Conservation (phyloP, 805 yeast species). For the Sugiyamaella boreocaroliniensis region DNA sequence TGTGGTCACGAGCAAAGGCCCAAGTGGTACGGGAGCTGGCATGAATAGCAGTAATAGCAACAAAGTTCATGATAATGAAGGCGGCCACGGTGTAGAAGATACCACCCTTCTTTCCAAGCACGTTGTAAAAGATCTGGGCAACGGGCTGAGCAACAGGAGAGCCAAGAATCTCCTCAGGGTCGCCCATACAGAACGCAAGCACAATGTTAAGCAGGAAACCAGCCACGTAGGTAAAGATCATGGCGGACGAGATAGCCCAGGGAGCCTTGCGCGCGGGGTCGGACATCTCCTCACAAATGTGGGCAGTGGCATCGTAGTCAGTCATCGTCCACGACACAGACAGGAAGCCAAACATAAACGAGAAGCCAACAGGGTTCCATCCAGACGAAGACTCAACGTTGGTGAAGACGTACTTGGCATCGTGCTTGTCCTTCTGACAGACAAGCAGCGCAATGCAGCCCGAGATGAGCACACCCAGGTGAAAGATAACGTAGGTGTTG, state of each 20-base stretch:
- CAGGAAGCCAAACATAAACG: slow-evolving; percentile 71
- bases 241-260: slow-evolving; percentile 61
- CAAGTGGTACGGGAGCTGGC: slow-evolving; percentile 76
- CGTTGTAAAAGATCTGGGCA: slow-evolving; percentile 62
- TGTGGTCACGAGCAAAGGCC: slow-evolving; percentile 78
- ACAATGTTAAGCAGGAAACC: slow-evolving; percentile 72
- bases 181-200: slow-evolving; percentile 64
- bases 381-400: slow-evolving; percentile 18
- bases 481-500: slow-evolving; percentile 19
- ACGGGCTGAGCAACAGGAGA: slow-evolving; percentile 76
- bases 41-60: slow-evolving; percentile 68
- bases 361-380: slow-evolving; percentile 67
- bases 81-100: slow-evolving; percentile 39
- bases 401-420: slow-evolving; percentile 29
- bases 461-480: slow-evolving; percentile 15
- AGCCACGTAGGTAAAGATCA: slow-evolving; percentile 54
- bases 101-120: slow-evolving; percentile 28
- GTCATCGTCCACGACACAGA: slow-evolving; percentile 73
- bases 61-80: slow-evolving; percentile 60
- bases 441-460: slow-evolving; percentile 19
- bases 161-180: slow-evolving; percentile 55
- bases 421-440: slow-evolving; percentile 18
- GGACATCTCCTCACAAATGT: slow-evolving; percentile 76
- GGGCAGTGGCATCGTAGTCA: slow-evolving; percentile 76
- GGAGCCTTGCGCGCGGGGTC: slow-evolving; percentile 71